Percentiles rank a stretch among this genome's conserved stretches.
These are phyloP conservation scores for Trypanosoma melophagium DNA, from an alignment of 208 protist genomes.

Conservation along the genomic window DNA sequence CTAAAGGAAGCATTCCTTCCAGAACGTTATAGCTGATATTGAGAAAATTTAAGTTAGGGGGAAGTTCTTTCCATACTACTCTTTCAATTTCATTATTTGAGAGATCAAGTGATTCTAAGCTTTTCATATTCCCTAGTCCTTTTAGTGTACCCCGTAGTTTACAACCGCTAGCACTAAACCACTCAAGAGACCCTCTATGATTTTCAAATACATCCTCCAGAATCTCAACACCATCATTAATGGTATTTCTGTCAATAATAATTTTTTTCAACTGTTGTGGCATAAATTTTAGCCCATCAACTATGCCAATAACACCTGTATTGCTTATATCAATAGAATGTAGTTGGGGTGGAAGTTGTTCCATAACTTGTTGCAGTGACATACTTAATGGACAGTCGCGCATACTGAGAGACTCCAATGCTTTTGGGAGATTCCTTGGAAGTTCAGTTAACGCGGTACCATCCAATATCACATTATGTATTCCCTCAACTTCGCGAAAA, in stretches of 20 bases:
- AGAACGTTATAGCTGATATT: constrained; percentile 30
- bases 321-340: constrained; percentile 10
- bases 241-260: background rate
- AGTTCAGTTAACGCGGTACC: background rate
- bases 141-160: background rate
- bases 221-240: constrained; percentile 1
- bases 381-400: background rate
- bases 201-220: background rate
- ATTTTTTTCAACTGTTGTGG: background rate
- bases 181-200: background rate
- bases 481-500: background rate
- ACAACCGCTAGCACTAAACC: background rate
- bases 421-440: constrained; percentile 1
- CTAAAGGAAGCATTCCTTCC: background rate
- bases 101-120: constrained; percentile 24
- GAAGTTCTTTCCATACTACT: constrained; percentile 11
- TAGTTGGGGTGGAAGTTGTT: background rate
- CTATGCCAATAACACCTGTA: background rate
- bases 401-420: background rate
- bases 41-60: constrained; percentile 15
- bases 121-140: background rate
- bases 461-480: constrained; percentile 9
- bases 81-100: constrained; percentile 26
- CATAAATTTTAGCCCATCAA: constrained; percentile 1
- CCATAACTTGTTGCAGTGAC: background rate